A percentile compares a stretch with the other conserved stretches of the same genome.
Conservation (phyloP, 1,284 basidiomycete species). For the Ceratobasidium sp. region DNA sequence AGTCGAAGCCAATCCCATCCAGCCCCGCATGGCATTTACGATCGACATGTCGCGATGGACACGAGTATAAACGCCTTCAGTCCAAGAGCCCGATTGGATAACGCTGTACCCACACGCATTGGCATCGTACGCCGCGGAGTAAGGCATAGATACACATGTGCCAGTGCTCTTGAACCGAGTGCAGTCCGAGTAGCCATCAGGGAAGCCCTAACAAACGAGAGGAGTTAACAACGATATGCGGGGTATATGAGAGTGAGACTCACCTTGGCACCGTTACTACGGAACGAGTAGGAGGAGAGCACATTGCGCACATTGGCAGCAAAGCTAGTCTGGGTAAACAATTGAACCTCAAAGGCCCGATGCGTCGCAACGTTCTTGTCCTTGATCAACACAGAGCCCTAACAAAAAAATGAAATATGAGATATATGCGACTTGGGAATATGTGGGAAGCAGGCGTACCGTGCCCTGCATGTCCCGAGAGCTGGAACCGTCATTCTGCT, state of each 20-base stretch:
- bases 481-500: constrained; percentile 38
- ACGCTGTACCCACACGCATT: constrained; percentile 37
- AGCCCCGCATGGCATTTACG: constrained; percentile 33
- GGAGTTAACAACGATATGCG: neutral
- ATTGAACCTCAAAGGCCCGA: constrained; percentile 33
- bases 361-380: constrained; percentile 38
- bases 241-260: neutral
- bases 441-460: neutral
- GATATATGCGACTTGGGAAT: neutral
- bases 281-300: constrained; percentile 34
- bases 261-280: constrained; percentile 36
- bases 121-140: constrained; percentile 38
- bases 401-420: neutral
- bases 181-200: constrained; percentile 38
- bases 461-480: constrained; percentile 33
- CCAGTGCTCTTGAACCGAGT: constrained; percentile 29
- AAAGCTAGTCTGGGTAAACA: constrained; percentile 35
- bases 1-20: constrained; percentile 33
- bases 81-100: constrained; percentile 18
- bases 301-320: constrained; percentile 30
- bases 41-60: constrained; percentile 41
- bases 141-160: constrained; percentile 36
- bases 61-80: constrained; percentile 35
- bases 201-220: constrained; percentile 25
- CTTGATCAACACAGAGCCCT: constrained; percentile 36